phyloP scores from a whole-genome alignment of 176 grass and related monocot species.

The Aegilops sharonensis region DNA sequence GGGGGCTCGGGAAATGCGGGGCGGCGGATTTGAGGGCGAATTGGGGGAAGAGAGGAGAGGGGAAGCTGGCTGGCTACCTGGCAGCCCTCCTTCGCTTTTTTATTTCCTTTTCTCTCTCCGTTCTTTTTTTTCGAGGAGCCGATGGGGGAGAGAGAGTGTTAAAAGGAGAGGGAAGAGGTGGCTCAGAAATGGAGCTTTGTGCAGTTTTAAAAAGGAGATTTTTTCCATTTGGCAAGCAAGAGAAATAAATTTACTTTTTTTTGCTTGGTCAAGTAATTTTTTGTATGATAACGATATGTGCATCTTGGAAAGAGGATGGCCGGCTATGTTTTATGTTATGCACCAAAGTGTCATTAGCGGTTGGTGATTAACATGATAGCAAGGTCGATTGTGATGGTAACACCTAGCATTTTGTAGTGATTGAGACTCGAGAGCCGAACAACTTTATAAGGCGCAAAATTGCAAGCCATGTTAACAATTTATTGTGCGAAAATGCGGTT shows the following conservation, averaged over 20 bases:
- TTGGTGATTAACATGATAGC: constrained; percentile 14
- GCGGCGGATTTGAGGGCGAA: constrained; percentile 47
- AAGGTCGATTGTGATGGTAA: not conserved
- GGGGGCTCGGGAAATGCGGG: constrained; percentile 27
- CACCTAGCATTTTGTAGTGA: too few species aligned
- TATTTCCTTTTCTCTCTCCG: not conserved
- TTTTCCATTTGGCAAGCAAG: not conserved
- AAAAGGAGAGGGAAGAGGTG: constrained; percentile 14
- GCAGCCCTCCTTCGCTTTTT: not conserved
- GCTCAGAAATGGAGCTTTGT: not conserved
- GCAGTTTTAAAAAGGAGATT: not conserved
- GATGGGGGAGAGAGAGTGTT: not conserved
- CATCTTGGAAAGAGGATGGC: not conserved
- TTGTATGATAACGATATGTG: constrained; percentile 25
- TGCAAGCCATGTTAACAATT: too few species aligned
- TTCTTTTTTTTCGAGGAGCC: not conserved
- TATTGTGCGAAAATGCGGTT: too few species aligned
- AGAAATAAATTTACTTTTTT: not conserved
- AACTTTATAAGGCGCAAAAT: too few species aligned
- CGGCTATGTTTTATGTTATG: not conserved
- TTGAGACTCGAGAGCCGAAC: too few species aligned
- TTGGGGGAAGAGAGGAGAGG: constrained; percentile 27
- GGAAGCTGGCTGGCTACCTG: not conserved
- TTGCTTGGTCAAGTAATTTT: not conserved
- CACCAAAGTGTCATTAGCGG: not conserved